Percentiles rank a stretch among this genome's conserved stretches.
Evolutionary conservation across 345 rosid genomes (phyloP).

Genomic region (Nephelium lappaceum): DNA sequence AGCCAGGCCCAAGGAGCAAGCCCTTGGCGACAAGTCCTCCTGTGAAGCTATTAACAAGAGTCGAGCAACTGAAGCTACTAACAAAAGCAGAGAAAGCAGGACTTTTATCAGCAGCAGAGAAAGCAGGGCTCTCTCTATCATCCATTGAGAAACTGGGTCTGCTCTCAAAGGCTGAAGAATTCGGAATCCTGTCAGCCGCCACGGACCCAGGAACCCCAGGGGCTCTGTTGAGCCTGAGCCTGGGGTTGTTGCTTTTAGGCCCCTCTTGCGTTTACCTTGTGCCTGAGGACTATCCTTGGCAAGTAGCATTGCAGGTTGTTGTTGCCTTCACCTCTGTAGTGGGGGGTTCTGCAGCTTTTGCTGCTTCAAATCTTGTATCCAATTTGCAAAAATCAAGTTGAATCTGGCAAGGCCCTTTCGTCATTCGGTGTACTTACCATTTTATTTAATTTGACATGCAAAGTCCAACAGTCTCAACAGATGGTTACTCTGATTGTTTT

Average conservation of each 20-base stretch:
- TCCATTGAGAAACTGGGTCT: constrained; percentile 90
- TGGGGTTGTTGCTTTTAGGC: constrained; percentile 73
- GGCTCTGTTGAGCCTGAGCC: constrained; percentile 58
- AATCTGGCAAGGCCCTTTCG: neutral
- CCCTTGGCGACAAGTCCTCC: constrained; percentile 31
- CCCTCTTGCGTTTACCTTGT: constrained; percentile 75
- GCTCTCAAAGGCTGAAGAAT: constrained; percentile 87
- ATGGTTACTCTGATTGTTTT: too few relatives aligned
- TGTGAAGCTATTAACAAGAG: constrained; percentile 85
- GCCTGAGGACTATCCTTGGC: constrained; percentile 80
- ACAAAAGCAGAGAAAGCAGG: constrained; percentile 94
- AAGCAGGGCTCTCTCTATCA: constrained; percentile 78
- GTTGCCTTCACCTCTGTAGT: constrained; percentile 60
- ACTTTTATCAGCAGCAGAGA: constrained; percentile 85
- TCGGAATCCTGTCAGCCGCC: constrained; percentile 88
- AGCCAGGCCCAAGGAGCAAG: constrained; percentile 48
- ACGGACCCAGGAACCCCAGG: constrained; percentile 80
- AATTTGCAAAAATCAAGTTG: constrained; percentile 74
- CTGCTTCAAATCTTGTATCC: constrained; percentile 76
- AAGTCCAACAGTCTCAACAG: neutral
- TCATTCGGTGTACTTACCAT: neutral
- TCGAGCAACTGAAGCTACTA: constrained; percentile 85
- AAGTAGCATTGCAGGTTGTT: constrained; percentile 59
- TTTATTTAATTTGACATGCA: neutral
- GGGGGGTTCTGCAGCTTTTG: constrained; percentile 93